Base-by-base conservation (phyloP, 2,329 filamentous ascomycete species). In the Aspergillus transmontanensis region DNA sequence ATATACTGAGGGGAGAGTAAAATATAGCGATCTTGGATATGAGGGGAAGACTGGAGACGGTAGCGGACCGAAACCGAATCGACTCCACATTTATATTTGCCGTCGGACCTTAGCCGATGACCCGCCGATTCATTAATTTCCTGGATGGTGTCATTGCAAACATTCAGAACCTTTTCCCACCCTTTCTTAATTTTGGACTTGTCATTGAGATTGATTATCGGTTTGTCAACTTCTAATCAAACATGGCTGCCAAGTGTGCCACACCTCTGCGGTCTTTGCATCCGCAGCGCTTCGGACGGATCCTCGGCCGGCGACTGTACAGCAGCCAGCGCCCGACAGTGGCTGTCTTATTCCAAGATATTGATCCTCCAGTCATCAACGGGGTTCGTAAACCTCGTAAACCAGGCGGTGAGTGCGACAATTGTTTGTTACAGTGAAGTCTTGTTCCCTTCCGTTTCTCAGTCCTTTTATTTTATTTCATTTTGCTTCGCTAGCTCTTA, bases 361-460 rank as follows among this genome's bases (percentile, higher is more conserved):
- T 83, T 53, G 78, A 82, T 2, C 79, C 82, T 4, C 82, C 83
- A 0, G 39, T 81, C 4, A 80, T 84, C 56, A 79, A 83, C 59
- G 82, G 82, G 1, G 77, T 81, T 4, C 73, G 72, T 19, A 86
- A 85, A 63, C 82, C 82, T 1, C 80, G 75, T 67, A 85, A 85
- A 62, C 82, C 82, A 16, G 81, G 81, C 55, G 79, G 80, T 80
- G 68, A 41, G 69, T 39, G n/a, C 36, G 11, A 9, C 3, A 1
- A 51, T 9, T 10, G 39, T 10, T n/a, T n/a, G 3, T 9, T 4
- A n/a, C 1, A 41, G 16, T 41, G 6, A 10, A 19, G 1, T 9
- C 19, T 7, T n/a, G 39, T n/a, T 6, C 7, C 16, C 39, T 41
- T 32, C 2, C 23, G 23, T 23, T 23, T 23, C 23, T 23, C 23